phyloP scores from a whole-genome alignment of 2,329 filamentous ascomycete genomes.

The Amylocarpus encephaloides region DNA sequence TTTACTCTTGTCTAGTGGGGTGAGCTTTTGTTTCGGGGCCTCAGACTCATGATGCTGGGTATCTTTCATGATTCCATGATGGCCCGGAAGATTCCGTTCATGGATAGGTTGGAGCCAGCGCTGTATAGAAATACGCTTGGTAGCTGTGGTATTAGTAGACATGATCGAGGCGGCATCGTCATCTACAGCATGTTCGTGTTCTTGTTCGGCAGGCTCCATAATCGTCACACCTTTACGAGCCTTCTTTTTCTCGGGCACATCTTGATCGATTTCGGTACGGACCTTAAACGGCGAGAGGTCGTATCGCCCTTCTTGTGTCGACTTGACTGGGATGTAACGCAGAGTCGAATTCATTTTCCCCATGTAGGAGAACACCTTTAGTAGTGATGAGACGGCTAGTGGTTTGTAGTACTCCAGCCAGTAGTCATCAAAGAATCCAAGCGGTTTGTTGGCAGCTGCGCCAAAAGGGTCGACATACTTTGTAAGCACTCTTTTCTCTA shows the following conservation, averaged over 20 bases:
- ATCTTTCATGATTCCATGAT: slow-evolving; percentile 54
- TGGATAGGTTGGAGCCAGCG: slow-evolving; percentile 51
- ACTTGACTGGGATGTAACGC: slow-evolving; percentile 71
- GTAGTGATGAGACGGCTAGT: slow-evolving; percentile 76
- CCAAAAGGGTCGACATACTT: slow-evolving; percentile 18
- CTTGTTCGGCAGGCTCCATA: slow-evolving; percentile 49
- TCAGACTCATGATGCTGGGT: slow-evolving; percentile 21
- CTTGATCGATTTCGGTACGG: slow-evolving; percentile 56
- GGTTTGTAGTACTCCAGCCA: slow-evolving; percentile 97
- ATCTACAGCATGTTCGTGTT: slow-evolving; percentile 28
- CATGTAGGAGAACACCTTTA: slow-evolving; percentile 79
- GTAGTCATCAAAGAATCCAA: slow-evolving; percentile 74
- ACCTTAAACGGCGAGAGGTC: slow-evolving; percentile 86
- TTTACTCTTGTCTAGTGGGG: slow-evolving; percentile 66
- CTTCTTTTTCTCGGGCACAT: slow-evolving; percentile 55
- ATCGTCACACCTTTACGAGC: slow-evolving; percentile 65
- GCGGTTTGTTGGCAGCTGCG: slow-evolving; percentile 18
- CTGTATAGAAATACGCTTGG: slow-evolving; percentile 48
- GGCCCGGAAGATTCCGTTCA: slow-evolving; percentile 27
- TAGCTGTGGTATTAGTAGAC: slow-evolving; percentile 35
- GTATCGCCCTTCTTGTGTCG: slow-evolving; percentile 65
- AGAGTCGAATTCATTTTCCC: slow-evolving; percentile 80
- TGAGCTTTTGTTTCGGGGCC: slow-evolving; percentile 44
- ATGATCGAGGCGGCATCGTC: slow-evolving; percentile 40
- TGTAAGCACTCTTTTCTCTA: slow-evolving; percentile 49